phyloP scores from a whole-genome alignment of 192 early-diverging fungal species.

The Radiomyces spectabilis region DNA sequence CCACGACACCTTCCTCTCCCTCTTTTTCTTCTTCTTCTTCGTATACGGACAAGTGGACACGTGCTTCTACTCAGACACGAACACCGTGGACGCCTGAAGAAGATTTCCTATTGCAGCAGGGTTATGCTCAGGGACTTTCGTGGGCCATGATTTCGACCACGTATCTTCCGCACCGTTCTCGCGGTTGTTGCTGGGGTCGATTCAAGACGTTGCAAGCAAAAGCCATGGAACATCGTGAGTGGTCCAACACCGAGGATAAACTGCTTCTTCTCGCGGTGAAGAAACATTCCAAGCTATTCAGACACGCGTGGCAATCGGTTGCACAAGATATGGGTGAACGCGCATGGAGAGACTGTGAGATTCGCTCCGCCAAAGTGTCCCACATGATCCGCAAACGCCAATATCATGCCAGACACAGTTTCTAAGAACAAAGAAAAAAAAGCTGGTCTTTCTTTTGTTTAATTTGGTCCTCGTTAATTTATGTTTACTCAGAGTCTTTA shows the following conservation, averaged over 20 bases:
- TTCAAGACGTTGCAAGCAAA: constrained; percentile 14
- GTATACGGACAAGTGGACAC: too few species aligned
- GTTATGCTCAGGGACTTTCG: constrained; percentile 12
- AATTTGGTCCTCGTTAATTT: too few species aligned
- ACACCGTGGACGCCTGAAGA: constrained; percentile 9
- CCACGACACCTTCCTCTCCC: too few species aligned
- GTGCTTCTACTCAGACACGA: constrained; percentile 8
- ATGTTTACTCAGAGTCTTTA: too few species aligned
- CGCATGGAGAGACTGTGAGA: constrained; percentile 8
- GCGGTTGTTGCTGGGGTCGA: constrained; percentile 14
- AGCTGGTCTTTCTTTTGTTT: too few species aligned
- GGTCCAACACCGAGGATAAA: constrained; percentile 7
- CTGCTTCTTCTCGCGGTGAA: constrained; percentile 6
- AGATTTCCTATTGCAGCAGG: constrained; percentile 11
- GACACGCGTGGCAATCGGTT: constrained; percentile 13
- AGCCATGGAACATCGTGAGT: constrained; percentile 2
- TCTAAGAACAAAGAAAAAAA: too few species aligned
- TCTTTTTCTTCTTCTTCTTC: too few species aligned
- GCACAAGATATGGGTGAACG: constrained; percentile 6
- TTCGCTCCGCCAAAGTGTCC: neutral
- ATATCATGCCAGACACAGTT: too few species aligned
- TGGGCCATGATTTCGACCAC: constrained; percentile 11
- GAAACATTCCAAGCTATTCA: constrained; percentile 12
- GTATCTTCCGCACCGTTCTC: constrained; percentile 10
- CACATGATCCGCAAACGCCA: neutral